Base-by-base conservation (phyloP, 257 asterid genomes). In the Solanum arcanum region DNA sequence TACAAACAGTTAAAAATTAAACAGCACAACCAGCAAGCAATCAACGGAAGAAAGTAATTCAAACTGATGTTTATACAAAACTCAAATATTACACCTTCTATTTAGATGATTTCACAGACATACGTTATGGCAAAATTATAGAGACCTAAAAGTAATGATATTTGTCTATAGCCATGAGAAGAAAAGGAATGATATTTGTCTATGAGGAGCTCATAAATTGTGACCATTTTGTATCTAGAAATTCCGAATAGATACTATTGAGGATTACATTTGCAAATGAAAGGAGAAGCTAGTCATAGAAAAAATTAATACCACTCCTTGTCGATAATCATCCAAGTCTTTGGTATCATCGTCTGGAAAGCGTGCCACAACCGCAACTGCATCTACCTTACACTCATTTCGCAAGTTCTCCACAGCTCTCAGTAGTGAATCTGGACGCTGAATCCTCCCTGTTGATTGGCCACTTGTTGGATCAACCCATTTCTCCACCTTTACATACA, bases 361-460 rank as follows among this genome's bases (percentile, higher is more conserved):
- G 60, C 99, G 96, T 70, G 98, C 96, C 80, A 95, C 98, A 70
- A 96, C 98, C 49, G 98, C 98, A 78, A 96, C 52, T 20, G 98
- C 99, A 86, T 92, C 91, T 77, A 94, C 98, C 29, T 90, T 88
- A 78, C 91, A 90, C 82, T 92, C 92, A 83, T 86, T 91, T 87
- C 91, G 69, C 89, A 96, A 83, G 42, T 88, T 92, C 86, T 87
- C 91, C 76, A 94, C 99, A 72, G 98, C 98, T 90, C 98, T 93
- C 88, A 94, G 86, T 25, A 96, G 91, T 41, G 98, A 96, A 90
- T 93, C 98, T 41, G 97, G 97, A 82, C 90, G 92, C 70, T 86
- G 90, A 89, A 96, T 91, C 92, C 96, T 93, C 87, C 99, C 98
- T 1, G 96, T 94, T 73, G 99, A 96, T 88, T 96, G 94, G 72